A percentile compares a stretch with the other conserved stretches of the same genome.
Evolutionary conservation across 2,329 filamentous ascomycete species (phyloP).

Genomic region (Pseudogymnoascus sp.): DNA sequence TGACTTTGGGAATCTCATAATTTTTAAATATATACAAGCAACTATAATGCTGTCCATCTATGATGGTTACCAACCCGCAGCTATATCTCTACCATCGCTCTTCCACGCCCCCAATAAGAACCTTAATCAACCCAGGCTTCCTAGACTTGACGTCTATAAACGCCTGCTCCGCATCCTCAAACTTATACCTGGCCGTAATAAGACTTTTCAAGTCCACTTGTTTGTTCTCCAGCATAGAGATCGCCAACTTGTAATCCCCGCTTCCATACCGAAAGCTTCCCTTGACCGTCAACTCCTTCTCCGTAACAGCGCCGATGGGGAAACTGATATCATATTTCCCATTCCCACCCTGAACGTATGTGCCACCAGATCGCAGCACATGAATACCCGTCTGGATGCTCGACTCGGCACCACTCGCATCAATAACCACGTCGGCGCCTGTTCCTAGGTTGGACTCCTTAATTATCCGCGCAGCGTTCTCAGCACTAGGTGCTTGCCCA

Average conservation of each 20-base stretch:
- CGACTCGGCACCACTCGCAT: constrained; percentile 45
- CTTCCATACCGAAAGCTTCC: constrained; percentile 49
- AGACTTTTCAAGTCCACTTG: constrained; percentile 75
- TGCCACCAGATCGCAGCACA: constrained; percentile 41
- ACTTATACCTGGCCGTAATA: constrained; percentile 68
- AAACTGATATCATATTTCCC: constrained; percentile 45
- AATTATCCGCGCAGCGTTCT: constrained; percentile 54
- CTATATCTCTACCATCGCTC: neutral
- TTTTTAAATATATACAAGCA: neutral
- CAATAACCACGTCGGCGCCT: constrained; percentile 43
- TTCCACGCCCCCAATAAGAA: constrained; percentile 49
- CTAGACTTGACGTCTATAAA: constrained; percentile 81
- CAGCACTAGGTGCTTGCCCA: constrained; percentile 66
- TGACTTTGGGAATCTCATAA: neutral
- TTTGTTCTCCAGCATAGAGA: constrained; percentile 65
- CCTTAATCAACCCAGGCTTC: constrained; percentile 56
- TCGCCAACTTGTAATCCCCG: constrained; percentile 72
- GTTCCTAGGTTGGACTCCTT: constrained; percentile 13
- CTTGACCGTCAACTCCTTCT: constrained; percentile 46
- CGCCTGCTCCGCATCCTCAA: constrained; percentile 74
- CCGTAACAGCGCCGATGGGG: constrained; percentile 42
- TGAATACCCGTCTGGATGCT: constrained; percentile 47
- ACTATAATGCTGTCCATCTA: neutral
- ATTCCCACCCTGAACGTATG: constrained; percentile 46
- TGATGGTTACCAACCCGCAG: neutral